Evolutionary conservation across 2,329 filamentous ascomycete species (phyloP), one percentile per base, ranked within the genome.

Genomic region (Arthrocladium fulminans): DNA sequence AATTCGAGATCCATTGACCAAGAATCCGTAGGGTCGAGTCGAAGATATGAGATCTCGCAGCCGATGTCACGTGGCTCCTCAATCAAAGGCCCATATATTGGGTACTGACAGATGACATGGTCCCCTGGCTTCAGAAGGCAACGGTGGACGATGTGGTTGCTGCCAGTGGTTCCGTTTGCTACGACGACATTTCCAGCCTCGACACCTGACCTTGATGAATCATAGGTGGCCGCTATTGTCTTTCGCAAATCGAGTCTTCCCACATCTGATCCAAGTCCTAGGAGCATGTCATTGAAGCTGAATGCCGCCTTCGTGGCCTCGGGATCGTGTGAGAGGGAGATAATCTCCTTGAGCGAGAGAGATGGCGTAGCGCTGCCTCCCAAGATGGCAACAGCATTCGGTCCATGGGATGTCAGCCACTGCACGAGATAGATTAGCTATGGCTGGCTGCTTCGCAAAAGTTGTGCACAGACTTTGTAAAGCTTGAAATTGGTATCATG

Each of bases 21-120:
- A 8, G 75, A 73, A 40, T 86, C 74, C 17, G 79, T 71, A 27
- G 76, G 72, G 42, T 73, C 75, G 6, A 87, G 73, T 60, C 77
- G 79, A 88, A 87, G 94, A 9, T 90, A 64, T 32, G 81, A 81
- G 9, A 94, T 83, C 50, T 87, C 77, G 1, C 86, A 86, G 0
- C 86, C 87, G 3, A 94, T 68, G 30, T 80, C 83, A 56, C 74
- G 73, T 0, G 88, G 86, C 0, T 92, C 77, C 5, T 79, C 73
- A 60, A 90, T 90, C 1, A 94, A 74, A 58, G 92, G 87, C 62
- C 92, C 86, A 59, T 92, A 94, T 0, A 86, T 90, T 9, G 88
- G 88, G 62, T 88, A 87, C 49, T 90, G 83, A 59, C 86, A 90
- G 51, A 94, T 76, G 42, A 90, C 84, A 71, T 94, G 88, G 61